Evolutionary conservation across 768 basidiomycete genomes (phyloP).

Genomic region (Chalciporus sphaerocephalus): DNA sequence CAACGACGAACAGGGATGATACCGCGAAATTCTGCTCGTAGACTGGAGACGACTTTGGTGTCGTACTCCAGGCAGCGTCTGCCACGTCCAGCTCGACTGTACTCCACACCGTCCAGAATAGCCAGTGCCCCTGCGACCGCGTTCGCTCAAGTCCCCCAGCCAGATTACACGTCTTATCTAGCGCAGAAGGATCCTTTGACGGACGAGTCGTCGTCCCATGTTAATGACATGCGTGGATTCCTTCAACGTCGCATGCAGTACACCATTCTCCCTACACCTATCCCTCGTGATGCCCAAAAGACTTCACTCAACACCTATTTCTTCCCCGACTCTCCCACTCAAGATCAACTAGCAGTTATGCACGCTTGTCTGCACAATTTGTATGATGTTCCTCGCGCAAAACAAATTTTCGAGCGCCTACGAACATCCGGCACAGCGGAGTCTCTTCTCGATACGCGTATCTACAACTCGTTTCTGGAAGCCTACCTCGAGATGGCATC

Average conservation of each 20-base stretch:
- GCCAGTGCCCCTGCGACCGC: constrained; percentile 51
- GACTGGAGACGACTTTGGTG: constrained; percentile 41
- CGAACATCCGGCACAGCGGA: constrained; percentile 41
- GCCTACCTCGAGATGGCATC: constrained; percentile 60
- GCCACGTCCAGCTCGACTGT: constrained; percentile 65
- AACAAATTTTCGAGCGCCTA: constrained; percentile 63
- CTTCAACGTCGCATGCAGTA: constrained; percentile 44
- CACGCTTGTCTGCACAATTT: constrained; percentile 76
- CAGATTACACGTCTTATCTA: too few species aligned
- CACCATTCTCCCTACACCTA: constrained; percentile 64
- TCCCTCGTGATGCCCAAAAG: constrained; percentile 42
- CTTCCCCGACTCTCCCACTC: constrained; percentile 61
- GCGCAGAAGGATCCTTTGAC: constrained; percentile 22
- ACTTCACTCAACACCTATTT: constrained; percentile 44
- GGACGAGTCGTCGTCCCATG: constrained; percentile 7
- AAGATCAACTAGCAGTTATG: constrained; percentile 73
- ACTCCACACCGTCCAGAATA: constrained; percentile 60
- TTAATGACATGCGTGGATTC: constrained; percentile 47
- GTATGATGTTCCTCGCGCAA: constrained; percentile 75
- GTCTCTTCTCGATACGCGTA: constrained; percentile 41
- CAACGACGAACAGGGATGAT: constrained; percentile 21
- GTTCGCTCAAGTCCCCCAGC: too few species aligned
- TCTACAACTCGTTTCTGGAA: constrained; percentile 64
- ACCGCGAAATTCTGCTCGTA: constrained; percentile 27
- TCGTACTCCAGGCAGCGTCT: constrained; percentile 62